These are phyloP conservation scores for Coemansia furcata DNA, from an alignment of 192 early-diverging fungal species.

Conservation along the genomic window DNA sequence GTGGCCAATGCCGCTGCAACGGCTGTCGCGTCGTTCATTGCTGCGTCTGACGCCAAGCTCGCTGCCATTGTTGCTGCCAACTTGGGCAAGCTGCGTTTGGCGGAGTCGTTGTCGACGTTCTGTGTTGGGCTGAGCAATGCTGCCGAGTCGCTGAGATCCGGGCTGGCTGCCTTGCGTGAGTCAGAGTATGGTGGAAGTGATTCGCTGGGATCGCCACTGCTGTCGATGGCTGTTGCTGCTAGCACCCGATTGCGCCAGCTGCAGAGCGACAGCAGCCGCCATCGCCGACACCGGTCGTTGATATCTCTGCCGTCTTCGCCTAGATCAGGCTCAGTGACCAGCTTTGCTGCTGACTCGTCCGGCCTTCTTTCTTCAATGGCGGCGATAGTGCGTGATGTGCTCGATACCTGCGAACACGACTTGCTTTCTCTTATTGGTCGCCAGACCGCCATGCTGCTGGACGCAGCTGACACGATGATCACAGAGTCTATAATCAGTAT, in stretches of 20 bases:
- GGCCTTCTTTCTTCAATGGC: neutral
- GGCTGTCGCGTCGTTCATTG: slow-evolving; percentile 9
- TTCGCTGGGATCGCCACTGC: neutral
- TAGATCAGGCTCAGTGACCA: neutral
- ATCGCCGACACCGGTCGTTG: neutral
- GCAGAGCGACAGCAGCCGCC: neutral
- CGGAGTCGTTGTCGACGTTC: slow-evolving; percentile 8
- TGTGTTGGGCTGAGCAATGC: slow-evolving; percentile 24
- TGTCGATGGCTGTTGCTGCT: neutral
- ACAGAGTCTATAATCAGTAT: neutral
- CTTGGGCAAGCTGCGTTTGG: slow-evolving; percentile 5
- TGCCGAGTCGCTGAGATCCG: slow-evolving; percentile 9
- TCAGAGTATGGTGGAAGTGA: neutral
- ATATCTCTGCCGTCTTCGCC: neutral
- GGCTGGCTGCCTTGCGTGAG: slow-evolving; percentile 6
- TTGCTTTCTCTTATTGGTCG: slow-evolving; percentile 9
- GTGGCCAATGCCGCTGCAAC: slow-evolving; percentile 11
- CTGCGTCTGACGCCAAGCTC: neutral
- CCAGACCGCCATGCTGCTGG: slow-evolving; percentile 3
- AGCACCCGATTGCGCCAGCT: neutral
- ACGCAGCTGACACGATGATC: slow-evolving; percentile 9
- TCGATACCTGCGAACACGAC: neutral
- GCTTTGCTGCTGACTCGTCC: neutral
- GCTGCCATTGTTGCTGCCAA: neutral
- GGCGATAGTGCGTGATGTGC: neutral